Conservation (phyloP, 2,329 filamentous ascomycete genomes). For the Fusarium veterinarium region DNA sequence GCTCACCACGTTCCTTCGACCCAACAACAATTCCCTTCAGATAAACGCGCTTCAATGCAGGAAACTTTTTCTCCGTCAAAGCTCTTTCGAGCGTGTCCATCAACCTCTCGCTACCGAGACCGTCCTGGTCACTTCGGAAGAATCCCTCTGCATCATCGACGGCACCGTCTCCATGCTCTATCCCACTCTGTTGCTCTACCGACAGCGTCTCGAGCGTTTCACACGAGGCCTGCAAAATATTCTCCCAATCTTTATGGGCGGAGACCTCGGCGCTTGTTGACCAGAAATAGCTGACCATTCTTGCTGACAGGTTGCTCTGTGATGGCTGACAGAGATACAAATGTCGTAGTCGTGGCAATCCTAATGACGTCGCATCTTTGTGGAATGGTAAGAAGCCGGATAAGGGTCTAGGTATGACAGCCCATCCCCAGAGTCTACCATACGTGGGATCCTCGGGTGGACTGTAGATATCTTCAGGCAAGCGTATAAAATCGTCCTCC, state of each 20-base stretch:
- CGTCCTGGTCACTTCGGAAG: not conserved
- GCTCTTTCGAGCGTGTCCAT: not conserved
- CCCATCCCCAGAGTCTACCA: not conserved
- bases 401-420: not conserved
- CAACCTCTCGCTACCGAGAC: not conserved
- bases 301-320: not conserved
- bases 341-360: not conserved
- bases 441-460: not conserved
- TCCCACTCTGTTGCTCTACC: not conserved
- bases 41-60: not conserved
- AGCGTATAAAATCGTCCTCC: accelerated
- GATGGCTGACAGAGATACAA: not conserved
- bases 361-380: not conserved
- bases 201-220: not conserved
- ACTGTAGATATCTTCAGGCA: not conserved
- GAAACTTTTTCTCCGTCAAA: not conserved
- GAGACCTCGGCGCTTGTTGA: not conserved
- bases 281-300: not conserved
- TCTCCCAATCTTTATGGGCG: not conserved
- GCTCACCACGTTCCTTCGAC: not conserved
- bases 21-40: not conserved
- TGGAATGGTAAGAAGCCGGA: not conserved
- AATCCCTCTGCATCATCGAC: not conserved
- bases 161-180: not conserved
- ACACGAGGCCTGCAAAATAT: not conserved